Evolutionary conservation across 2,329 filamentous ascomycete species (phyloP), one percentile per base, ranked within the genome.

Genomic region (Hortaea werneckii): DNA sequence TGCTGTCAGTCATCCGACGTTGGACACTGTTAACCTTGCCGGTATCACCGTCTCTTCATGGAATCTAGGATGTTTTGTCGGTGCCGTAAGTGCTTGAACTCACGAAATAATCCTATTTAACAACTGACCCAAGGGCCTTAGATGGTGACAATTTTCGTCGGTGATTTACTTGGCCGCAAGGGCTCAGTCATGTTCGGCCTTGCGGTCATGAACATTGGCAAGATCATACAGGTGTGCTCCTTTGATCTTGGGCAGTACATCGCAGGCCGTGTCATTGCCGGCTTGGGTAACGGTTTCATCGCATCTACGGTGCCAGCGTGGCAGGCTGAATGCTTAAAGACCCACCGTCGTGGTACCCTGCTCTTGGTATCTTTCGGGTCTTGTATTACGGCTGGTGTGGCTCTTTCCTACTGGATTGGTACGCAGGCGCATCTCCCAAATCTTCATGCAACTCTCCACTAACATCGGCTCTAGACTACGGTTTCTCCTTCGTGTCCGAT

Each of bases 101-200:
- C 20, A 20, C 4, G 20, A 20, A 20, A 20, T 20, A 20, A 20
- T 20, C 20, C 20, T 20, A 20, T 4, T 20, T 4, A 20, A 20
- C 20, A 20, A 20, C 20, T 20, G 20, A 20, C 20, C 4, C 20
- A 20, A 20, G 20, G 20, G 20, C 20, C 2, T 20, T 20, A 20
- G 20, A 40, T 71, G 3, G 55, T 65, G 20, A 58, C 61, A 5
- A 55, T 67, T 44, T 68, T 69, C 60, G 58, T 77, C 5, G 79
- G 79, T 32, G 79, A 83, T 50, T 65, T 68, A 5, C 68, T 80
- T 28, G 78, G 78, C 20, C 68, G 78, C 26, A 70, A 72, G 58
- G 66, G 73, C 28, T 73, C 72, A 5, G 78, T 80, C 41, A 76
- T 81, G 53, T 67, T 76, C 6, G 80, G 80, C 9, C 74, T 75